Conservation (phyloP, 2,329 filamentous ascomycete genomes). For the Aspergillus luchuensis region DNA sequence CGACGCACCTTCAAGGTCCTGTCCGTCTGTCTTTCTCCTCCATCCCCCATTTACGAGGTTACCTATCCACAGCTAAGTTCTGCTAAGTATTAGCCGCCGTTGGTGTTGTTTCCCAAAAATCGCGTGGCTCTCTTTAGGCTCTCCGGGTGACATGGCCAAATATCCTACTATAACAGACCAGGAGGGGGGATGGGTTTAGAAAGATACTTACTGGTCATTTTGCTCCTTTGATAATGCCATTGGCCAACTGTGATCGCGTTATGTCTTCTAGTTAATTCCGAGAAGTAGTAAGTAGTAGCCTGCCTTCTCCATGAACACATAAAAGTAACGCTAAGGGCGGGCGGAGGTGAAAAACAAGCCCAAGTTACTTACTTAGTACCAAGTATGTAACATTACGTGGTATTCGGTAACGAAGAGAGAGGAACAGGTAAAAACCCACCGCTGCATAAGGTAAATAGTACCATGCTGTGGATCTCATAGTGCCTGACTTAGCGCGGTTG, state of each 20-base stretch:
- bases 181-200: no score
- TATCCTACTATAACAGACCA: no score
- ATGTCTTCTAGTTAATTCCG: neutral
- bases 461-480: slow-evolving; percentile 21
- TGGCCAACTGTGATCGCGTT: neutral
- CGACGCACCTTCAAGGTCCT: neutral
- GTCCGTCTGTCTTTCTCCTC: neutral
- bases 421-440: slow-evolving; percentile 1
- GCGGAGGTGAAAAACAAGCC: slow-evolving; percentile 15
- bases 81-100: neutral
- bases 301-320: slow-evolving; percentile 7
- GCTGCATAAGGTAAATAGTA: slow-evolving; percentile 19
- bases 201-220: neutral
- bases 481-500: slow-evolving; percentile 23
- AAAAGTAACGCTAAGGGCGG: slow-evolving; percentile 12
- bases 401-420: neutral
- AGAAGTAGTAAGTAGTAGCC: neutral
- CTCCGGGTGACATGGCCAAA: neutral
- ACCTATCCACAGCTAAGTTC: neutral
- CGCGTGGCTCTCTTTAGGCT: neutral
- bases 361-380: slow-evolving; percentile 2
- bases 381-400: neutral
- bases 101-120: neutral
- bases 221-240: neutral
- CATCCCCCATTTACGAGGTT: neutral